These are phyloP conservation scores for Beauveria sp. DNA, from an alignment of 2,329 filamentous ascomycete species.

Conservation along the genomic window DNA sequence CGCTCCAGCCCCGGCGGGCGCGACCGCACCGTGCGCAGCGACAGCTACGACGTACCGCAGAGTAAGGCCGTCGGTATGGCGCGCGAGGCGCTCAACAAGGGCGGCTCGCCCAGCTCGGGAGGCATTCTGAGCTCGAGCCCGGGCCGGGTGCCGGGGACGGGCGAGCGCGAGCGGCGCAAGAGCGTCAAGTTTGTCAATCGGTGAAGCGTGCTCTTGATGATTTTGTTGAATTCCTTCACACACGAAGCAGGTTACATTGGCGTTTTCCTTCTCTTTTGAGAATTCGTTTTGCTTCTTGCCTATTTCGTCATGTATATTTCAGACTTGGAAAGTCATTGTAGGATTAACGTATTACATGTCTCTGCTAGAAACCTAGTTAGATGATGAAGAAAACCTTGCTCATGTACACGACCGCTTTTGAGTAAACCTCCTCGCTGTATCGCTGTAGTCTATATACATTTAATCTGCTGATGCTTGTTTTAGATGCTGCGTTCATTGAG, in stretches of 20 bases:
- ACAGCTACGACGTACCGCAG: conserved; percentile 48
- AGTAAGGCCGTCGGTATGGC: conserved; percentile 55
- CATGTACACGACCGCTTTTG: not conserved
- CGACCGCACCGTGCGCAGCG: conserved; percentile 30
- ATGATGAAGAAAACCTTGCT: not conserved
- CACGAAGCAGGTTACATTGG: not conserved
- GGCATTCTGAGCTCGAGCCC: conserved; percentile 45
- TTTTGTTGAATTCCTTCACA: not conserved
- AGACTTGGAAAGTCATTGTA: conserved; percentile 5
- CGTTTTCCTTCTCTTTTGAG: not conserved
- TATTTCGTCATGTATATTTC: not conserved
- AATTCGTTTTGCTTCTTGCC: not conserved
- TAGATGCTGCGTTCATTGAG: not conserved
- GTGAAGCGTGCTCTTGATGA: not conserved
- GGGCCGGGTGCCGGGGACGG: conserved; percentile 26
- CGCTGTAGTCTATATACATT: not conserved
- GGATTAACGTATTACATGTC: not conserved
- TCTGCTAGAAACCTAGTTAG: not conserved
- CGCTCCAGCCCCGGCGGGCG: conserved; percentile 21
- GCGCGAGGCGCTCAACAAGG: conserved; percentile 41
- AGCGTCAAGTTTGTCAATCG: conserved; percentile 53
- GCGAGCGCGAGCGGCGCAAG: conserved; percentile 50
- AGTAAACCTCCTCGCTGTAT: not conserved
- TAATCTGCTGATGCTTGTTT: no score
- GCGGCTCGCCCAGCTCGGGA: conserved; percentile 14